phyloP scores from a whole-genome alignment of 2,329 filamentous ascomycete genomes.

The Gaeumannomyces sp. region DNA sequence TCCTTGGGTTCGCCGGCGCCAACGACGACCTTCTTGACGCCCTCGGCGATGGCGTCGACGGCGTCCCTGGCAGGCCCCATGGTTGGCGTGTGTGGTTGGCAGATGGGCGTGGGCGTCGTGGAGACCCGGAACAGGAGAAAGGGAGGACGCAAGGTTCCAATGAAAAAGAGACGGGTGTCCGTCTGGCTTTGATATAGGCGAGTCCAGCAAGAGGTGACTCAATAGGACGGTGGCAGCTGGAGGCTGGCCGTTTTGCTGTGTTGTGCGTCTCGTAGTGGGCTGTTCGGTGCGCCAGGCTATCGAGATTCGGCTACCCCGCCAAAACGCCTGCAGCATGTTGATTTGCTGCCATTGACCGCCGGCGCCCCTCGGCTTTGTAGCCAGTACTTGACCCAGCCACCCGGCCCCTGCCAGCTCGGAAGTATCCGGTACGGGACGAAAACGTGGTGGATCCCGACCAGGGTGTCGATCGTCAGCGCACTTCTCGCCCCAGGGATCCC shows the following conservation, averaged over 20 bases:
- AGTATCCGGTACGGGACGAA: neutral
- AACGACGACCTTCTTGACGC: constrained; percentile 54
- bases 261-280: no score
- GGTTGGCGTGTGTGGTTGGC: constrained; percentile 7
- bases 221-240: neutral
- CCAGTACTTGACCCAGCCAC: neutral
- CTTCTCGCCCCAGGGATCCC: neutral
- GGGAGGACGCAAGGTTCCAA: neutral
- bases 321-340: neutral
- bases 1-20: constrained; percentile 27
- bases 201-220: neutral
- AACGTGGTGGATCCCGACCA: neutral
- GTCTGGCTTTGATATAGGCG: no score
- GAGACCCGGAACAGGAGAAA: neutral
- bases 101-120: no score
- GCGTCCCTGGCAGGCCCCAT: constrained; percentile 45
- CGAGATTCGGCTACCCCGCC: neutral
- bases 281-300: neutral
- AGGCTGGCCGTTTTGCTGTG: neutral
- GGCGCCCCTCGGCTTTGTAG: neutral
- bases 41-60: constrained; percentile 45
- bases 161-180: neutral
- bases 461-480: neutral
- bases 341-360: constrained; percentile 7
- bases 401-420: neutral